Evolutionary conservation across 2,329 filamentous ascomycete genomes (phyloP), one percentile per base, ranked within the genome.

Genomic region (Diaporthe vexans): DNA sequence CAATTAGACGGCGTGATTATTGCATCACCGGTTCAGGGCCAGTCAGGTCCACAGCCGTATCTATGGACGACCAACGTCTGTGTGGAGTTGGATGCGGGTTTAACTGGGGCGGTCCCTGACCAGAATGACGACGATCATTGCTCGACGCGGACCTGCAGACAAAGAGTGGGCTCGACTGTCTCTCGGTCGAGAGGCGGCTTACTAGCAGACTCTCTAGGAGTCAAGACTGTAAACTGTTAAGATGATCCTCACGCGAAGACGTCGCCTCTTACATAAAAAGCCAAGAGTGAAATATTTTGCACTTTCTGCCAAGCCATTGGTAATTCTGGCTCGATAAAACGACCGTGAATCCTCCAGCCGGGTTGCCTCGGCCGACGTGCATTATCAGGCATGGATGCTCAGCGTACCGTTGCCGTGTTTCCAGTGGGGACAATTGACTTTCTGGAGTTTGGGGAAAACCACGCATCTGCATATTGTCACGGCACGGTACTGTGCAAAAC

Each of bases 1-100:
- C 46, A 54, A 68, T 54, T 54, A 68, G 48, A 54, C 46, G 63
- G 63, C 48, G 46, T 68, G 63, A 68, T 68, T 68, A 68, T 68
- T 68, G 63, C 63, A 54, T 68, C 63, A 68, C 63, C 37, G 33
- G 21, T 11, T 54, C 48, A n/a, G 63, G 63, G 5, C 48, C 63
- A 19, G 48, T 68, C 48, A 54, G n/a, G 33, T 67, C 48, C 29
- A 24, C 63, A 68, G 24, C 8, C 21, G 48, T 68, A 54, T 68
- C 63, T 68, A 4, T 68, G 63, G 63, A 68, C 63, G 63, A 54
- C n/a, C 21, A 7, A 19, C 21, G 48, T 68, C 21, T 68, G 8
- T 68, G 63, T 68, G 63, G 63, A 54, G 46, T 40, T 52, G 46
- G 33, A 51, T 68, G 63, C 63, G 63, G 63, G 48, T 29, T 68